Conservation (phyloP, 148 eudicot genomes). For the Chenopodium formosanum region DNA sequence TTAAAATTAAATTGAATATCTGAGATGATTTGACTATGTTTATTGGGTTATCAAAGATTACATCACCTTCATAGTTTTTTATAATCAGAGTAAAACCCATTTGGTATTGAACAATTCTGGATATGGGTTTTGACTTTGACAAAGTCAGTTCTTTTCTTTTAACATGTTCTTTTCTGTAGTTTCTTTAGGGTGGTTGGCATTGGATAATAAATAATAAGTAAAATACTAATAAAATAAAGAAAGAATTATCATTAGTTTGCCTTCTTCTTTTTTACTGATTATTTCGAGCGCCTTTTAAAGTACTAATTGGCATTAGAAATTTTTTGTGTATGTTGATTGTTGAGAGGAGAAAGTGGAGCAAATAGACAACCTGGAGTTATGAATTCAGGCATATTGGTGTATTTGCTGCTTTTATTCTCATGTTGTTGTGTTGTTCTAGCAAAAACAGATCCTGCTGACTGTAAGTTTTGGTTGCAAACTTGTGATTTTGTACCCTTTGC, state of each 20-base stretch:
- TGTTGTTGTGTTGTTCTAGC: slow-evolving; percentile 20
- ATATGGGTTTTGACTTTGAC: slow-evolving; percentile 10
- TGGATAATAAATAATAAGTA: neutral
- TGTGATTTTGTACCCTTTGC: neutral
- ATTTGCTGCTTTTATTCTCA: slow-evolving; percentile 17
- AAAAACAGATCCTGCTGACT: slow-evolving; percentile 26
- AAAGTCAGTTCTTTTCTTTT: neutral
- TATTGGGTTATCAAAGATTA: neutral
- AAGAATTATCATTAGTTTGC: neutral
- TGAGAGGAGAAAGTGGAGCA: neutral
- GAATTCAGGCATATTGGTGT: slow-evolving; percentile 22
- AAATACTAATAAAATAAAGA: neutral
- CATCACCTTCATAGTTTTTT: neutral
- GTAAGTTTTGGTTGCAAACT: slow-evolving; percentile 21
- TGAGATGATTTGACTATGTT: neutral
- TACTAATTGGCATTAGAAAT: neutral
- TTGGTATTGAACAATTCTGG: neutral
- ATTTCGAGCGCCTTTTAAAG: neutral
- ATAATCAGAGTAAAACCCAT: slow-evolving; percentile 16
- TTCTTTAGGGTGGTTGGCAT: slow-evolving; percentile 15
- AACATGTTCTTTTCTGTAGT: neutral
- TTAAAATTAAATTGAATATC: neutral
- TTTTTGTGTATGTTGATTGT: neutral
- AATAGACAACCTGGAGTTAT: slow-evolving; percentile 1
- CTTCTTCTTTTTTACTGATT: too few species aligned